These are phyloP conservation scores for Naganishia kalamii DNA, from an alignment of 768 basidiomycete genomes.

Conservation along the genomic window DNA sequence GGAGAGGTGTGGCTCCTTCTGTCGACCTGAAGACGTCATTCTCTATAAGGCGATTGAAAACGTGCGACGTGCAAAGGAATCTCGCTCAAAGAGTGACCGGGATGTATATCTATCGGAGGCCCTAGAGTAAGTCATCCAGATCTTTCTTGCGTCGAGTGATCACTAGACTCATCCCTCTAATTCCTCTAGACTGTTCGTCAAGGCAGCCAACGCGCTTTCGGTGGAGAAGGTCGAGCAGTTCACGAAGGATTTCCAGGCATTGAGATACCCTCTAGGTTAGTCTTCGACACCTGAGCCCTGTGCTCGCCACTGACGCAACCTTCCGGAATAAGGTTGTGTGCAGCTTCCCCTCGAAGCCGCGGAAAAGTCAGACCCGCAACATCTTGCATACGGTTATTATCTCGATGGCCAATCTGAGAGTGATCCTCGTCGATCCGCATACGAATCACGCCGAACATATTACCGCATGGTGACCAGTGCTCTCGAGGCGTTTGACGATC, in stretches of 20 bases:
- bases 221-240: slow-evolving; percentile 79
- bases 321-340: slow-evolving; percentile 59
- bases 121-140: slow-evolving; percentile 56
- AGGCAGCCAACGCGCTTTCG: slow-evolving; percentile 76
- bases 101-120: slow-evolving; percentile 79
- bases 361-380: slow-evolving; percentile 59
- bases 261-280: slow-evolving; percentile 74
- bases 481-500: slow-evolving; percentile 68
- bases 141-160: background rate
- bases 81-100: slow-evolving; percentile 64
- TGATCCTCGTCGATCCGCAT: slow-evolving; percentile 58
- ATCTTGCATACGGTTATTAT: slow-evolving; percentile 19
- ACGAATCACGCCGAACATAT: slow-evolving; percentile 61
- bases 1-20: slow-evolving; percentile 92
- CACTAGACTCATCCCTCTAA: background rate
- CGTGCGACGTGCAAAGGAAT: slow-evolving; percentile 79
- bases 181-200: slow-evolving; percentile 67
- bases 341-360: slow-evolving; percentile 81
- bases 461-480: slow-evolving; percentile 81
- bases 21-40: slow-evolving; percentile 96
- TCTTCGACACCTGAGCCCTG: background rate
- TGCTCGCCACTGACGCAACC: background rate
- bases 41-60: slow-evolving; percentile 98
- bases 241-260: slow-evolving; percentile 77
- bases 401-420: slow-evolving; percentile 50